Conservation (phyloP, 768 basidiomycete genomes). For the Auriscalpium orientale region DNA sequence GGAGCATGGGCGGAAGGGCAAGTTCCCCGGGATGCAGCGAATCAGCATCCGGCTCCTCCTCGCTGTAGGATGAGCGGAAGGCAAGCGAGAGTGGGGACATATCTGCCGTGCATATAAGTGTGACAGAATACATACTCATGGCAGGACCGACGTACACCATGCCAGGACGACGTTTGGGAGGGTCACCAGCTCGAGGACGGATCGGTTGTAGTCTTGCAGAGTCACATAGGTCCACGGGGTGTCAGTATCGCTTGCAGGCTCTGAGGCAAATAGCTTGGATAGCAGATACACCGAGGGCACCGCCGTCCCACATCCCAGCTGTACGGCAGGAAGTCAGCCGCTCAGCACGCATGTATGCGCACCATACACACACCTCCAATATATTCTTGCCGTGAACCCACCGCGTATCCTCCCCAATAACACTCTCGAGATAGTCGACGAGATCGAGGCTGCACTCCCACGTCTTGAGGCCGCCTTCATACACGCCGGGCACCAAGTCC, state of each 20-base stretch:
- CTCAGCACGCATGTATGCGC: neutral
- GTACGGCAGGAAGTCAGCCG: neutral
- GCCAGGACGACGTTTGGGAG: slow-evolving; percentile 70
- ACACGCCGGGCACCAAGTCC: slow-evolving; percentile 85
- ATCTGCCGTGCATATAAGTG: slow-evolving; percentile 31
- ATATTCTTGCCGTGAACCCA: slow-evolving; percentile 44
- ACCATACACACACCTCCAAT: slow-evolving; percentile 55
- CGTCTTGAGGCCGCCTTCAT: slow-evolving; percentile 95
- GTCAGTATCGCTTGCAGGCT: slow-evolving; percentile 17
- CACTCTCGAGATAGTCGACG: slow-evolving; percentile 50
- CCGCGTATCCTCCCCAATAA: slow-evolving; percentile 17
- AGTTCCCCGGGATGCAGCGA: slow-evolving; percentile 48
- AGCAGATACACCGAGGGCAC: slow-evolving; percentile 76
- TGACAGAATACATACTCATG: neutral
- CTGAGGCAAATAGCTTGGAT: slow-evolving; percentile 40
- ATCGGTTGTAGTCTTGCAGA: slow-evolving; percentile 87
- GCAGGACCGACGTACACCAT: slow-evolving; percentile 57
- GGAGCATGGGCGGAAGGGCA: slow-evolving; percentile 55
- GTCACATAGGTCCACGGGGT: slow-evolving; percentile 45
- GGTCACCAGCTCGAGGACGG: slow-evolving; percentile 73
- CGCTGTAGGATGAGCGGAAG: slow-evolving; percentile 34
- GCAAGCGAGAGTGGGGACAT: slow-evolving; percentile 47
- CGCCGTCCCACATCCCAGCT: slow-evolving; percentile 94
- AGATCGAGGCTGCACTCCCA: slow-evolving; percentile 96
- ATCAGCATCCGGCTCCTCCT: slow-evolving; percentile 17